A percentile compares a stretch with the other conserved stretches of the same genome.
These are phyloP conservation scores for Fraxinus angustifolia DNA, from an alignment of 305 asterid species.

Conservation along the genomic window DNA sequence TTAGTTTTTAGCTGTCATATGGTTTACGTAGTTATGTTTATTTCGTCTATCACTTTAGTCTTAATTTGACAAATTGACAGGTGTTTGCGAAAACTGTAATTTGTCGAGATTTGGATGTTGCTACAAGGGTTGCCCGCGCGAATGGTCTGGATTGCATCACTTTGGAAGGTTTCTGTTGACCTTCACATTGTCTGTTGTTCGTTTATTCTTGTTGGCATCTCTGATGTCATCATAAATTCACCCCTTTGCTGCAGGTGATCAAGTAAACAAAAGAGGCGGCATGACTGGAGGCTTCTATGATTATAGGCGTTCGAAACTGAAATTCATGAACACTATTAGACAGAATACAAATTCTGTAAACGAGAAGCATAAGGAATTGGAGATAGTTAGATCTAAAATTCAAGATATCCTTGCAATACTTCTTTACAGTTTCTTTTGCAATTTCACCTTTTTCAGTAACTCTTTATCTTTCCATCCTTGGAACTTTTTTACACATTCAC, in stretches of 20 bases:
- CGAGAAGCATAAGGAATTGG: constrained; percentile 60
- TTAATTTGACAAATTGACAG: constrained; percentile 35
- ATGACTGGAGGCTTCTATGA: constrained; percentile 99
- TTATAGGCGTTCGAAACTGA: constrained; percentile 80
- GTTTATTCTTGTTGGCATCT: constrained; percentile 18
- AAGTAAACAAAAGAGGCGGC: constrained; percentile 98
- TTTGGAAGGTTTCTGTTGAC: constrained; percentile 64
- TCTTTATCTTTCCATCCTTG: constrained; percentile 10
- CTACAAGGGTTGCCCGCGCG: constrained; percentile 82
- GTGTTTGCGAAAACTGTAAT: constrained; percentile 90
- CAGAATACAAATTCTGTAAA: constrained; percentile 50
- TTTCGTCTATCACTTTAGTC: constrained; percentile 9
- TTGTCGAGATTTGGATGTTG: constrained; percentile 96
- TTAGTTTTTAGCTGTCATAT: constrained; percentile 18
- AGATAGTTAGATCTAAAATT: constrained; percentile 57
- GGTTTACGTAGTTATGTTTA: constrained; percentile 15
- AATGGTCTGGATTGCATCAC: constrained; percentile 96
- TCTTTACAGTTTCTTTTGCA: constrained; percentile 8
- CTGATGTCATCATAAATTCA: constrained; percentile 25
- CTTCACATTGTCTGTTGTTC: constrained; percentile 23
- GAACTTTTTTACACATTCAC: background rate
- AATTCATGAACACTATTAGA: constrained; percentile 71
- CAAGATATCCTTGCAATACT: constrained; percentile 70
- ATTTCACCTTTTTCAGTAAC: constrained; percentile 9
- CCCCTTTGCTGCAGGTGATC: constrained; percentile 69